A percentile compares a stretch with the other conserved stretches of the same genome.
Conservation (phyloP, 352 stramenopile genomes). For the Globisporangium splendens region DNA sequence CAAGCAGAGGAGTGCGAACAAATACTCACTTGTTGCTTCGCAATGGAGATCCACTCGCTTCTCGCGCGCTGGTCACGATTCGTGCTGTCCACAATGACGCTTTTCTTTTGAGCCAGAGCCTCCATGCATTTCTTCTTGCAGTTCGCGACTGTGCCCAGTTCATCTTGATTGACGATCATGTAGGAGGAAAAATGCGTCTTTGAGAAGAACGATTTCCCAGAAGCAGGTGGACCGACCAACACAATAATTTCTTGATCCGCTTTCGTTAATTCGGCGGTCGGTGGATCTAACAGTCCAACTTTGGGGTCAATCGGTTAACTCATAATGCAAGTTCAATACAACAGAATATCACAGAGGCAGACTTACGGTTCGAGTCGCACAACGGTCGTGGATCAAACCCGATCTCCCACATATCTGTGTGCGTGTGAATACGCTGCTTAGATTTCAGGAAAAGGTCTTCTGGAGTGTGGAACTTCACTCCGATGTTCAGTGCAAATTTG, state of each 20-base stretch:
- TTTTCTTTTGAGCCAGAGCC: slow-evolving; percentile 53
- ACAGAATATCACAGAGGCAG: too few relatives aligned
- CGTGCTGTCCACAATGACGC: slow-evolving; percentile 84
- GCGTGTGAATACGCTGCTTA: slow-evolving; percentile 70
- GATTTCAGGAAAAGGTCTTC: slow-evolving; percentile 77
- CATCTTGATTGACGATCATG: slow-evolving; percentile 79
- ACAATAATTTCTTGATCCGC: slow-evolving; percentile 64
- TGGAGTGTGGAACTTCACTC: slow-evolving; percentile 75
- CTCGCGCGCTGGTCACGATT: slow-evolving; percentile 65
- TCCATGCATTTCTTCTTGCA: slow-evolving; percentile 68
- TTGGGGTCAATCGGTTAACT: slow-evolving; percentile 6
- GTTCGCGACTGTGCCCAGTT: slow-evolving; percentile 71
- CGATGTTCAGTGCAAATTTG: slow-evolving; percentile 88
- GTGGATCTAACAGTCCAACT: slow-evolving; percentile 20
- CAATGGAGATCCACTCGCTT: slow-evolving; percentile 73
- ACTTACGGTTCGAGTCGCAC: slow-evolving; percentile 22
- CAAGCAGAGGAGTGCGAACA: not conserved
- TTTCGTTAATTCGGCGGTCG: slow-evolving; percentile 20
- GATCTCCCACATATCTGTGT: slow-evolving; percentile 66
- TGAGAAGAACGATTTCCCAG: slow-evolving; percentile 67
- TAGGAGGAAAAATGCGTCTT: slow-evolving; percentile 48
- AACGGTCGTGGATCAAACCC: slow-evolving; percentile 63
- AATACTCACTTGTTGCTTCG: slow-evolving; percentile 46
- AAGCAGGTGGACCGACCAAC: slow-evolving; percentile 69
- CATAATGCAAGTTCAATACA: too few relatives aligned